These are phyloP conservation scores for Myxozyma melibiosi DNA, from an alignment of 805 yeast species.

Conservation along the genomic window DNA sequence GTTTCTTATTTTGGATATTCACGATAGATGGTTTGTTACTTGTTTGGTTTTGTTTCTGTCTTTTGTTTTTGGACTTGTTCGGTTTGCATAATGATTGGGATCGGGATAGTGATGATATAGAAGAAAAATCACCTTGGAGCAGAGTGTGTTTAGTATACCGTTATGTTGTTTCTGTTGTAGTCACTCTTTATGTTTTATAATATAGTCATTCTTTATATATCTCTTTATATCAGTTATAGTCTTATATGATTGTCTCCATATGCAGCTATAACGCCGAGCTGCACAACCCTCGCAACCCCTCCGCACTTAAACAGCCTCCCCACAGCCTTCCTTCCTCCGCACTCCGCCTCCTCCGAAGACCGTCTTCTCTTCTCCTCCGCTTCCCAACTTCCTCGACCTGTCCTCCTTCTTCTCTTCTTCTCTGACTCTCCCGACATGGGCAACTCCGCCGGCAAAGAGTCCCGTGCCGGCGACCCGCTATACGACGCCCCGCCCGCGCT, in stretches of 20 bases:
- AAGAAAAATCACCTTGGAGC: too few relatives aligned
- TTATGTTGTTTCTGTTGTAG: too few relatives aligned
- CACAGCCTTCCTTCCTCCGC: constrained; percentile 3
- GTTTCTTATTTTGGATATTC: background rate
- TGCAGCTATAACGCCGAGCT: too few relatives aligned
- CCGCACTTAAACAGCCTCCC: background rate
- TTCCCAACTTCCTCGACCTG: background rate
- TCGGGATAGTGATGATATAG: too few relatives aligned
- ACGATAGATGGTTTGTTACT: too few relatives aligned
- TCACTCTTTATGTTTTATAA: background rate
- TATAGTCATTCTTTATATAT: background rate
- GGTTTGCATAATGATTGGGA: too few relatives aligned
- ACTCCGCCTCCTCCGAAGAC: constrained; percentile 2
- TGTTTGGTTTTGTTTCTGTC: too few relatives aligned
- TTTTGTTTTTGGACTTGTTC: too few relatives aligned
- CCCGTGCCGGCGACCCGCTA: constrained; percentile 24
- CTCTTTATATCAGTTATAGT: too few relatives aligned
- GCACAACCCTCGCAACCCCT: background rate
- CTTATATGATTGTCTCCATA: too few relatives aligned
- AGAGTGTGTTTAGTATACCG: background rate
- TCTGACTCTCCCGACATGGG: constrained; percentile 34
- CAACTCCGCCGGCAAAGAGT: constrained; percentile 38
- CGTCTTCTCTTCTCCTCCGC: background rate
- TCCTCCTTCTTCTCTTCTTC: background rate
- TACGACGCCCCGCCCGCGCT: constrained; percentile 1